Conservation (phyloP, 768 basidiomycete species). For the Antrodiella citrinella region DNA sequence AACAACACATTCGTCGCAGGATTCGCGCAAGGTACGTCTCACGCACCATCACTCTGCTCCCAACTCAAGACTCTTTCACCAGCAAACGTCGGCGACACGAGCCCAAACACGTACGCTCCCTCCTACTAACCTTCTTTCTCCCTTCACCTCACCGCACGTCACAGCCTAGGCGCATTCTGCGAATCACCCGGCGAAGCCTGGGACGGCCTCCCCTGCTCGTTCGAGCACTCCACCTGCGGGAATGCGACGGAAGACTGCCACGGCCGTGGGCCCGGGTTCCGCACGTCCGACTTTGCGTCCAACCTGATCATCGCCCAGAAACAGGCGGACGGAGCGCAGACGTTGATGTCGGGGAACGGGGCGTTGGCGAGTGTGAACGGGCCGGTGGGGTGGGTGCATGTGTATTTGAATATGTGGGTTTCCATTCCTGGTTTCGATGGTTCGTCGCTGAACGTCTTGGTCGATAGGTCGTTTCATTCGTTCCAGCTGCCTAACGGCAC, state of each 20-base stretch:
- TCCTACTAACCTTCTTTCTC: background rate
- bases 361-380: constrained; percentile 43
- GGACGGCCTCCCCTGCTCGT: constrained; percentile 63
- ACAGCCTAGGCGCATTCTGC: constrained; percentile 64
- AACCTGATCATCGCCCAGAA: constrained; percentile 62
- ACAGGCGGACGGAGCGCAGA: constrained; percentile 64
- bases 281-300: constrained; percentile 66
- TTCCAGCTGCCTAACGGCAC: constrained; percentile 64
- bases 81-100: constrained; percentile 81
- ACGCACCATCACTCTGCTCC: no score
- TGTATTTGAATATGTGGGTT: constrained; percentile 62
- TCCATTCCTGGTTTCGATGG: constrained; percentile 1
- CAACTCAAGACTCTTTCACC: constrained; percentile 1
- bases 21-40: constrained; percentile 56
- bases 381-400: constrained; percentile 61
- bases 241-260: constrained; percentile 60
- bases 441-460: constrained; percentile 1
- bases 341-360: constrained; percentile 50
- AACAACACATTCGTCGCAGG: constrained; percentile 66
- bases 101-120: constrained; percentile 62
- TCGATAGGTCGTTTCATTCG: constrained; percentile 49
- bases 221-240: constrained; percentile 68
- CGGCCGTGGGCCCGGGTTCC: constrained; percentile 74
- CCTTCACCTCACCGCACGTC: constrained; percentile 1
- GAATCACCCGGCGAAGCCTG: constrained; percentile 64